Evolutionary conservation across 2,329 filamentous ascomycete species (phyloP).

Genomic region (Penicillium verrucosum): DNA sequence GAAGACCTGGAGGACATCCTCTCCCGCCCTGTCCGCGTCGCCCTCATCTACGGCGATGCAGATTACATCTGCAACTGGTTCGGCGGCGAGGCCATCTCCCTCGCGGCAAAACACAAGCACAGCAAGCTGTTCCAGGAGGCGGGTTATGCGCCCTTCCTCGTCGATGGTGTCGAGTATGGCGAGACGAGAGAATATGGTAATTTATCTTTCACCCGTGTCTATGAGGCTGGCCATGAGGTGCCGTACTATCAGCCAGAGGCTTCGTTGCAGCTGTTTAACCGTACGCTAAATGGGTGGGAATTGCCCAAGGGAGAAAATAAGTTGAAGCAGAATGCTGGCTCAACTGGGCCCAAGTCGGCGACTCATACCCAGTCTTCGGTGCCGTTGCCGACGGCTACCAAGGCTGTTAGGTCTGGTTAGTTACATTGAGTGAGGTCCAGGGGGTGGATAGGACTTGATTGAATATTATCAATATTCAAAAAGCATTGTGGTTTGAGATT

Average conservation of each 20-base stretch:
- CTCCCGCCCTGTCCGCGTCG: conserved; percentile 62
- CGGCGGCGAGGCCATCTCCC: conserved; percentile 71
- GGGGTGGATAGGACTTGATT: background rate
- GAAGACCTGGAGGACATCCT: conserved; percentile 60
- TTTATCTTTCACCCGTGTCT: conserved; percentile 64
- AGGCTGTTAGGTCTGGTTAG: background rate
- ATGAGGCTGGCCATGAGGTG: conserved; percentile 63
- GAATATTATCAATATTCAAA: background rate
- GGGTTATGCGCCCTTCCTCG: conserved; percentile 69
- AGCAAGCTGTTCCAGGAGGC: conserved; percentile 59
- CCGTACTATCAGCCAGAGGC: conserved; percentile 58
- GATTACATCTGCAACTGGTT: conserved; percentile 58
- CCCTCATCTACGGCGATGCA: conserved; percentile 66
- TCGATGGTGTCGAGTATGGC: conserved; percentile 65
- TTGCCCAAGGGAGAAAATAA: conserved; percentile 51
- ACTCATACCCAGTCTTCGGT: conserved; percentile 47
- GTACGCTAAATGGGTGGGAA: conserved; percentile 56
- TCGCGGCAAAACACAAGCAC: conserved; percentile 54
- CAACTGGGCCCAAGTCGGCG: conserved; percentile 40
- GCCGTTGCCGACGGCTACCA: conserved; percentile 28
- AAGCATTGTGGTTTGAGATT: background rate
- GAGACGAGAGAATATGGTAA: conserved; percentile 75
- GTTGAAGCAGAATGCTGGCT: conserved; percentile 37
- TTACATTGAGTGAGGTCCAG: no score
- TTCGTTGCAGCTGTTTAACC: conserved; percentile 58